These are phyloP conservation scores for Violaceomyces palustris DNA, from an alignment of 1,284 basidiomycete genomes.

Conservation along the genomic window DNA sequence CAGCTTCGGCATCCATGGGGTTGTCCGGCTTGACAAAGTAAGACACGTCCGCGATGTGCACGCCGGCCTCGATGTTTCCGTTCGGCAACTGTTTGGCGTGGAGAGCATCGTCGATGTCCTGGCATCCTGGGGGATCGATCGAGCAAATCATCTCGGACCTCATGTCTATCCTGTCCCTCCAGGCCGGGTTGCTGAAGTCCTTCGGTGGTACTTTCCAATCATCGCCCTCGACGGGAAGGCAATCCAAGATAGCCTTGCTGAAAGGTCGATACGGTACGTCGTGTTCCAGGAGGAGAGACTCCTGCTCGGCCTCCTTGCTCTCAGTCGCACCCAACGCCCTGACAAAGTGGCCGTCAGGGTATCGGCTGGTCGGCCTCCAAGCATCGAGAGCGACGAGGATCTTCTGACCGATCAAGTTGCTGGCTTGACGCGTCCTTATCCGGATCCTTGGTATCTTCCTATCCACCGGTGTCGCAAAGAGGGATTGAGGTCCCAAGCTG, in stretches of 20 bases:
- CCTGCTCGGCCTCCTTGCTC: slow-evolving; percentile 92
- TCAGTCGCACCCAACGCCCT: slow-evolving; percentile 84
- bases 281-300: slow-evolving; percentile 87
- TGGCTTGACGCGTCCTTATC: slow-evolving; percentile 88
- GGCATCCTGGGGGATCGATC: slow-evolving; percentile 94
- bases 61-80: slow-evolving; percentile 94
- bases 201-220: slow-evolving; percentile 87
- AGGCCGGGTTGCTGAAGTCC: slow-evolving; percentile 59
- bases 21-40: slow-evolving; percentile 91
- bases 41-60: slow-evolving; percentile 98
- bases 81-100: slow-evolving; percentile 84
- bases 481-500: slow-evolving; percentile 79
- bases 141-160: slow-evolving; percentile 83
- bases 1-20: slow-evolving; percentile 94
- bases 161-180: slow-evolving; percentile 84
- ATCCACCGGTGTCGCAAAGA: slow-evolving; percentile 91
- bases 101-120: slow-evolving; percentile 98
- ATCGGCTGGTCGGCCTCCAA: slow-evolving; percentile 81
- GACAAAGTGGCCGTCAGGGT: slow-evolving; percentile 96
- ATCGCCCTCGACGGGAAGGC: slow-evolving; percentile 84
- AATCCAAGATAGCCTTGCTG: slow-evolving; percentile 85
- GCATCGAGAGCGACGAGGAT: slow-evolving; percentile 91
- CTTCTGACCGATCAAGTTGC: slow-evolving; percentile 81
- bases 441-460: slow-evolving; percentile 88
- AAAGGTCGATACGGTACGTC: slow-evolving; percentile 96